Base-by-base conservation (phyloP, 1,284 basidiomycete genomes). In the Cutaneotrichosporon dermatis region DNA sequence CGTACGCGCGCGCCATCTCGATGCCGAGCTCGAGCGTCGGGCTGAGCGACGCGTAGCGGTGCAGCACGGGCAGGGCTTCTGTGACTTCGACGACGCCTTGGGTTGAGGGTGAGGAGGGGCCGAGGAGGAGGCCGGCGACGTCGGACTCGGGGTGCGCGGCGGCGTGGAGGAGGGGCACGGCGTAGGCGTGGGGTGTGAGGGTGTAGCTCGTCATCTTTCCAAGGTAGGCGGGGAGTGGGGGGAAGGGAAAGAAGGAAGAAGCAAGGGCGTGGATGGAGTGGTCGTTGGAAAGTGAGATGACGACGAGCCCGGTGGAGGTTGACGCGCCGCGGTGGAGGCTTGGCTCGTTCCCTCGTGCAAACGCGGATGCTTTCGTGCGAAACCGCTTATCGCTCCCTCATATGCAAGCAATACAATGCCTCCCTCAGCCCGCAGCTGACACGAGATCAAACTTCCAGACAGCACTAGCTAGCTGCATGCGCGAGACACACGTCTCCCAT, bases 91-190 rank as follows among this genome's bases (percentile, higher is more conserved):
- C 45, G 43, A 10, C 0, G 25, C 25, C 25, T 25, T 25, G 25
- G 25, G 25, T 25, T 52, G 39, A 33, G 58, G 46, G 6, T 61
- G 51, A 39, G 54, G 43, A n/a, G 60, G n/a, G 51, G 11, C 69
- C 72, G 53, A 80, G 68, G 54, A 80, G 73, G 35, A 80, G 63
- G n/a, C 79, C 79, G n/a, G 69, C 59, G 44, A 76, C 67, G 16
- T 73, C 71, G 5, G 64, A 61, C 3, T 72, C 69, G 0, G 76
- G 76, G 64, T 78, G 71, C 35, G 69, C 57, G 11, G 73, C 73
- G 4, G 73, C 69, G 54, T 76, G 74, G 0, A 75, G 65, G 25
- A 76, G 63, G 4, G 73, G 72, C 0, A 75, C 46, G 35, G 68
- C 51, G 59, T 73, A 75, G 3, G 72, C 62, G 15, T 51, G 9